Evolutionary conservation across 805 yeast species (phyloP).

Genomic region (Kodamaea fukazawae): DNA sequence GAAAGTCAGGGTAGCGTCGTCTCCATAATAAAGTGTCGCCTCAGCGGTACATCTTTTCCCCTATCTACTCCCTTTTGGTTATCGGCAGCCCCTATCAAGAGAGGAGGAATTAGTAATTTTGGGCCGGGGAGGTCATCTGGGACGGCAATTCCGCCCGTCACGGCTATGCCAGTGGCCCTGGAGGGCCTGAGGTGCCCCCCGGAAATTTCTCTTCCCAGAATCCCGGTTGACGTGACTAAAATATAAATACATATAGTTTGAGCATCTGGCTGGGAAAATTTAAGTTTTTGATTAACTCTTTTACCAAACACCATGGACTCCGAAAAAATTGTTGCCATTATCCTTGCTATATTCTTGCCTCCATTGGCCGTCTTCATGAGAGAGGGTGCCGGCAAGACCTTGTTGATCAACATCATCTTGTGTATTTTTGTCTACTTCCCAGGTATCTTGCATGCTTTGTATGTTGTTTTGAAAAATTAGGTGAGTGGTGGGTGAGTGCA

Average conservation of each 20-base stretch:
- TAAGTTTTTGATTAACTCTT: background rate
- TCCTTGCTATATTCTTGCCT: conserved; percentile 60
- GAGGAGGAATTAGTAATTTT: too few species aligned
- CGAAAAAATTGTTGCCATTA: conserved; percentile 41
- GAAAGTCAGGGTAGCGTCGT: too few species aligned
- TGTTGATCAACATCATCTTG: conserved; percentile 61
- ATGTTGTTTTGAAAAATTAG: conserved; percentile 46
- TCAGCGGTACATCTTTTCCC: too few species aligned
- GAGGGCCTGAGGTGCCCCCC: background rate
- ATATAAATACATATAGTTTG: too few species aligned
- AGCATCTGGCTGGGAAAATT: too few species aligned
- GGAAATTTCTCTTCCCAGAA: background rate
- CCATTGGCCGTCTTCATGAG: conserved; percentile 75
- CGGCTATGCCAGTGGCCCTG: too few species aligned
- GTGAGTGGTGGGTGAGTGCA: conserved; percentile 1
- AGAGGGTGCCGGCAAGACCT: conserved; percentile 62
- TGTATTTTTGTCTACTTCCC: conserved; percentile 72
- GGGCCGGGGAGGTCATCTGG: too few species aligned
- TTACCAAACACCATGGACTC: conserved; percentile 28
- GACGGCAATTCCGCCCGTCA: too few species aligned
- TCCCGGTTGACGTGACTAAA: background rate
- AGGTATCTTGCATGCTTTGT: conserved; percentile 74
- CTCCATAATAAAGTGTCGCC: too few species aligned
- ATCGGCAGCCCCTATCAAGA: too few species aligned
- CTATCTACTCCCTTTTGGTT: too few species aligned